Percentiles rank a stretch among this genome's conserved stretches.
phyloP scores from a whole-genome alignment of 139 green algal species.

The Closterium sp. region DNA sequence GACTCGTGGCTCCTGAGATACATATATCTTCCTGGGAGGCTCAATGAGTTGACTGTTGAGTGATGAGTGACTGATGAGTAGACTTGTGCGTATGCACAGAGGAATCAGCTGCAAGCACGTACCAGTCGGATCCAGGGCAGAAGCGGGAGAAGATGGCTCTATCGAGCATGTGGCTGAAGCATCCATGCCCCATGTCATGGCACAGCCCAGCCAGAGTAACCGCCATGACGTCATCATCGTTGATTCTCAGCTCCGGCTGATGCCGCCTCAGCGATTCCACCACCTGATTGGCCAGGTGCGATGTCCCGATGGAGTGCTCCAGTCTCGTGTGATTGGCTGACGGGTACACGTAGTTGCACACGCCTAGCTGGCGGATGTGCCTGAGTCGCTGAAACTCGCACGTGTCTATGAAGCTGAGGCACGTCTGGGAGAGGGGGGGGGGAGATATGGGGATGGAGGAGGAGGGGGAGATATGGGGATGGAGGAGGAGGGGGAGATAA shows the following conservation, averaged over 20 bases:
- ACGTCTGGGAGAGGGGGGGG: background rate
- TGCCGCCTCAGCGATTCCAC: conserved; percentile 56
- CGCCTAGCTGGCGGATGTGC: conserved; percentile 82
- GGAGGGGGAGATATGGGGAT: background rate
- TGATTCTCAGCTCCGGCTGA: conserved; percentile 54
- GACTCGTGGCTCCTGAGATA: too few species aligned
- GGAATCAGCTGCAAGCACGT: background rate
- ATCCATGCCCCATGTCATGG: background rate
- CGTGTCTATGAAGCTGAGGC: conserved; percentile 72
- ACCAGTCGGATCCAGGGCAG: background rate
- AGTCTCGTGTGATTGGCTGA: conserved; percentile 80
- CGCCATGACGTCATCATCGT: conserved; percentile 59
- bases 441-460: background rate
- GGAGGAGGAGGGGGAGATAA: background rate
- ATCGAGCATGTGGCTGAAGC: background rate
- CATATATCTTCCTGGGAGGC: too few species aligned
- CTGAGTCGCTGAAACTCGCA: conserved; percentile 80
- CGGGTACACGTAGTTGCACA: conserved; percentile 67
- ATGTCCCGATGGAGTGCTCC: conserved; percentile 78
- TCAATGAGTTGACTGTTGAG: too few species aligned
- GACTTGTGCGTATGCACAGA: too few species aligned
- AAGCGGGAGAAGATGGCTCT: background rate
- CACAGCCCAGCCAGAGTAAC: conserved; percentile 63
- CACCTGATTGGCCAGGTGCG: conserved; percentile 36
- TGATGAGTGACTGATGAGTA: too few species aligned